Base-by-base conservation (phyloP, 1,284 basidiomycete species). In the Cutaneotrichosporon dermatis region DNA sequence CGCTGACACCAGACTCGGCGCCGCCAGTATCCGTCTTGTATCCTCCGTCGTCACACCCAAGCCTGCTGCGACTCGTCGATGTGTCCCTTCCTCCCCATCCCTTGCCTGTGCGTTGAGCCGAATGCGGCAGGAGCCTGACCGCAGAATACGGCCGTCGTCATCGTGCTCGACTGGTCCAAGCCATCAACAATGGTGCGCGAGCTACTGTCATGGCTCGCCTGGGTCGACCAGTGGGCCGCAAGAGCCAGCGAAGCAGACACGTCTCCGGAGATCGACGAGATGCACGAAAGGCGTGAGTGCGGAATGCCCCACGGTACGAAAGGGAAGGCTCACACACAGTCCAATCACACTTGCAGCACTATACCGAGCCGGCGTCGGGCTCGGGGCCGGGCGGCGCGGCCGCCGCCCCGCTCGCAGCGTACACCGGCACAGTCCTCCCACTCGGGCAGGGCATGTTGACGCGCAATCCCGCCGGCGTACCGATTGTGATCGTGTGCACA, bases 91-190 rank as follows among this genome's bases (percentile, higher is more conserved):
- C 90, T 0, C 86, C 89, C 4, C 59, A 69, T 6, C 69, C 72
- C 0, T 51, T 78, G 2, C 63, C 68, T 4, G 76, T 77, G 53
- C 57, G 72, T 68, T 5, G 57, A 36, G 25, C 2, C 15, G 33
- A 25, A 34, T 36, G 15, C 41, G 34, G 10, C 7, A 50, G 33
- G 25, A 25, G 25, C 25, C 55, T 54, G 34, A 57, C 36, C 7
- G 8, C 82, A 86, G 41, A 88, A 95, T 69, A 89, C 91, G 0
- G 82, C 92, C 11, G 85, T 93, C 51, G 80, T 97, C 67, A 89
- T 98, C 67, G 84, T 88, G 0, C 81, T 98, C n/a, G 95, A 99
- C 76, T 98, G 94, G 95, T 92, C 92, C 66, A 84, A 85, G 66
- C 95, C 95, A 0, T 92, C 90, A 85, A 85, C 86, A 0, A 97